Evolutionary conservation across 257 asterid species (phyloP), one percentile per base, ranked within the genome.

Genomic region (Paraleonurus japonicus): DNA sequence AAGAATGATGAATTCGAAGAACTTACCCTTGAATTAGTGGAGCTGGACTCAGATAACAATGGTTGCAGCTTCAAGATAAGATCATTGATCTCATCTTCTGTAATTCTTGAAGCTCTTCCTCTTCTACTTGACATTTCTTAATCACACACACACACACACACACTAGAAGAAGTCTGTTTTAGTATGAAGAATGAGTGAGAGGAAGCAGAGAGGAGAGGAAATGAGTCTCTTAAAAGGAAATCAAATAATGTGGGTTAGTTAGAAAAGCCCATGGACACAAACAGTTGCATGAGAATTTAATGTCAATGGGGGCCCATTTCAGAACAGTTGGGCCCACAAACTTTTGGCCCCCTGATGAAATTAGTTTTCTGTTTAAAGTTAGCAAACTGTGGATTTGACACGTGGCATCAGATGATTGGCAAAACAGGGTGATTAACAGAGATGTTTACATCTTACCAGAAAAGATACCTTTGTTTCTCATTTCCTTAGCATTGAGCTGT

Each of bases 81-180:
- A 74, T 78, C 84, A 78, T 80, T 82, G n/a, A 85, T 80, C 89
- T 88, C 96, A 78, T 86, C 88, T 50, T 80, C 83, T 33, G 81
- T 81, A 28, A 77, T 71, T 69, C 86, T 81, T 62, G 90, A 78
- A 68, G 33, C 51, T 66, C 79, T 75, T 67, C 69, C 73, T 57
- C 90, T 80, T 22, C 92, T 84, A 67, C 80, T 81, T 65, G 89
- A 76, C 92, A 86, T 84, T 53, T n/a, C 19, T 15, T 43, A 43
- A 43, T n/a, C n/a, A n/a, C n/a, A n/a, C 20, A 69, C 24, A 54
- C 53, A 53, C 37, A 19, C n/a, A 9, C 22, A 69, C 65, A 47
- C 30, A 54, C 9, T 32, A 53, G 65, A 24, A 26, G 32, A 65
- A 8, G 22, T 2, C 28, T 24, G 2, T 7, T 55, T 47, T 4